Evolutionary conservation across 257 asterid genomes (phyloP).

Genomic region (Nicotiana knightiana): DNA sequence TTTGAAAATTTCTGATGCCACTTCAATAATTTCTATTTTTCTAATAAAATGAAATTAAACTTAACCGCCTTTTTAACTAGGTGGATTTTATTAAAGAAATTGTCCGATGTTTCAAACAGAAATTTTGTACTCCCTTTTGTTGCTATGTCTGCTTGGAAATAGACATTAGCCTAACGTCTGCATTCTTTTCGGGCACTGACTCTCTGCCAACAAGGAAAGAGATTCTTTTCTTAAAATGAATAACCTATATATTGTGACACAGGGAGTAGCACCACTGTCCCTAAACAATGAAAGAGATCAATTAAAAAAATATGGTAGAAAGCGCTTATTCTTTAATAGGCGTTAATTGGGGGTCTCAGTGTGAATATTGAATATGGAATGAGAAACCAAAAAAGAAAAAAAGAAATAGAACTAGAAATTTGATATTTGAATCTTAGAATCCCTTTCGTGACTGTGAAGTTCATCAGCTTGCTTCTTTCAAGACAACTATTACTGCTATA

Average conservation of each 20-base stretch:
- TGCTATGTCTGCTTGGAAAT: not conserved
- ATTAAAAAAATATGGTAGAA: too few species aligned
- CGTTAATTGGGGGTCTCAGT: too few species aligned
- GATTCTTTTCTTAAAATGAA: not conserved
- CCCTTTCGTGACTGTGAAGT: not conserved
- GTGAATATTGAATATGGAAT: too few species aligned
- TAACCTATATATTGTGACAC: too few species aligned
- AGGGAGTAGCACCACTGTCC: too few species aligned
- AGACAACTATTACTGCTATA: slow-evolving; percentile 6
- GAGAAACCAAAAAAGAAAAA: too few species aligned
- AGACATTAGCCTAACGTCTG: not conserved
- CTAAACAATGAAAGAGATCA: too few species aligned
- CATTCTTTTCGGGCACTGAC: not conserved
- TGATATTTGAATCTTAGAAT: not conserved
- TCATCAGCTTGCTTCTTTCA: not conserved
- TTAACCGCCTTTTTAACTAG: too few species aligned
- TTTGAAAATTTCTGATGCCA: too few species aligned
- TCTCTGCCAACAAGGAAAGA: not conserved
- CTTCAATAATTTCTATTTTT: too few species aligned
- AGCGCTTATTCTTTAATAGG: too few species aligned
- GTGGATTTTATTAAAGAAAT: not conserved
- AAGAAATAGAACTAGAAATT: not conserved
- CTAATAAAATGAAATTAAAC: too few species aligned
- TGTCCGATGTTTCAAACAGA: not conserved
- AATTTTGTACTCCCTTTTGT: not conserved